Conservation (phyloP, 2,329 filamentous ascomycete genomes). For the Grosmannia clavigera region DNA sequence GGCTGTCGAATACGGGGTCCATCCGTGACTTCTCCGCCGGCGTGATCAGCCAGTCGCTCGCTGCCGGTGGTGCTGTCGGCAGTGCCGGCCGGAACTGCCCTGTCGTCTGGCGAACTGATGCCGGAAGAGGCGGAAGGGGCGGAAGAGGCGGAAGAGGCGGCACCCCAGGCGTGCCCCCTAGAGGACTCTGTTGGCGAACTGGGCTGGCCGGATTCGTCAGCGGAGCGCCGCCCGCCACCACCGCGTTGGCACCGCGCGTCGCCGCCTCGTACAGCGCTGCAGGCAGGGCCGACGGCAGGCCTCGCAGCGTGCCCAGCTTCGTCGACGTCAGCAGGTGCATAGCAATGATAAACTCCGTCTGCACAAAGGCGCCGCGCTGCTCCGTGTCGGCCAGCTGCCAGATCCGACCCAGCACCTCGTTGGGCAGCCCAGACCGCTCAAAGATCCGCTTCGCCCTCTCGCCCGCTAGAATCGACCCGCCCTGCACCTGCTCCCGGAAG, state of each 20-base stretch:
- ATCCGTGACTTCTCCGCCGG: constrained; percentile 78
- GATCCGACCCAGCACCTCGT: constrained; percentile 84
- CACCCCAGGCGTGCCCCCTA: constrained; percentile 22
- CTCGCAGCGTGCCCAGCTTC: constrained; percentile 70
- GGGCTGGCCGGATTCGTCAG: constrained; percentile 18
- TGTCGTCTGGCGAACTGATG: constrained; percentile 67
- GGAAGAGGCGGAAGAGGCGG: constrained; percentile 28
- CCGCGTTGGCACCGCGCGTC: constrained; percentile 41
- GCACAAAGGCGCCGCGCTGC: constrained; percentile 73
- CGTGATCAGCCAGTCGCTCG: constrained; percentile 65
- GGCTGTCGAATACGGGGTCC: constrained; percentile 69
- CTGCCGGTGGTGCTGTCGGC: constrained; percentile 22
- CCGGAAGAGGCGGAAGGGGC: constrained; percentile 1
- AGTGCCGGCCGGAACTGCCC: constrained; percentile 46
- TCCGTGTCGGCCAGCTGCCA: constrained; percentile 94
- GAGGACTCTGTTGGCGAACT: constrained; percentile 34
- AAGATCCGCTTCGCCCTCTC: constrained; percentile 90
- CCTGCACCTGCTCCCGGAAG: constrained; percentile 78
- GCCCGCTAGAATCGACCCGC: constrained; percentile 61
- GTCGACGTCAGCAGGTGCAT: constrained; percentile 94
- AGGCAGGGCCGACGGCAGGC: constrained; percentile 68
- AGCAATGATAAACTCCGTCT: constrained; percentile 91
- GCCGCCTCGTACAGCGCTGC: constrained; percentile 85
- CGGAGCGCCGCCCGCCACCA: not conserved
- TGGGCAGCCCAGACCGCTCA: constrained; percentile 80